Evolutionary conservation across 352 stramenopile genomes (phyloP).

Genomic region (Globisporangium cylindrosporum): DNA sequence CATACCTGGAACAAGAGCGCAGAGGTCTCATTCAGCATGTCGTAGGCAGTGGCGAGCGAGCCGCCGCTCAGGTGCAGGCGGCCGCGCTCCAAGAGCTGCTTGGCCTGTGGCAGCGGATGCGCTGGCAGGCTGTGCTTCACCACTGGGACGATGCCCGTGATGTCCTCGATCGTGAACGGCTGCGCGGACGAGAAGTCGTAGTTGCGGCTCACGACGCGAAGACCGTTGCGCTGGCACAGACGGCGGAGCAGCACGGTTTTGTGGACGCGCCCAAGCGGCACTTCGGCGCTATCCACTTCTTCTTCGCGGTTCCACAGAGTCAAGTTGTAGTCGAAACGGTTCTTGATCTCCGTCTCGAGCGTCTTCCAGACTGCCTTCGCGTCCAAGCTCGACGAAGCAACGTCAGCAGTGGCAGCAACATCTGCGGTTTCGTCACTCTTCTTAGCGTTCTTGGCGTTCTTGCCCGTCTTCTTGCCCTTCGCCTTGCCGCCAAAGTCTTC

Average conservation of each 20-base stretch:
- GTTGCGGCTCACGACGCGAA: slow-evolving; percentile 86
- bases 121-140: slow-evolving; percentile 90
- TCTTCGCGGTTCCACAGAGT: slow-evolving; percentile 54
- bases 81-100: slow-evolving; percentile 86
- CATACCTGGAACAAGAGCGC: slow-evolving; percentile 92
- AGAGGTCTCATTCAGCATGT: slow-evolving; percentile 89
- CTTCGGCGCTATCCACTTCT: slow-evolving; percentile 23
- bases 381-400: slow-evolving; percentile 25
- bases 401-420: background rate
- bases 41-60: slow-evolving; percentile 74
- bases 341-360: slow-evolving; percentile 60
- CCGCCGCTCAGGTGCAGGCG: slow-evolving; percentile 78
- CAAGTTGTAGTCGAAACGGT: slow-evolving; percentile 79
- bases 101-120: slow-evolving; percentile 72
- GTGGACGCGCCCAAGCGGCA: slow-evolving; percentile 51
- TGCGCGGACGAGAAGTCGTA: slow-evolving; percentile 80
- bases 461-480: slow-evolving; percentile 25
- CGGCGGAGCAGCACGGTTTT: slow-evolving; percentile 87
- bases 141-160: slow-evolving; percentile 92
- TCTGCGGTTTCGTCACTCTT: slow-evolving; percentile 12
- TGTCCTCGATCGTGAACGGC: slow-evolving; percentile 89
- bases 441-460: slow-evolving; percentile 32
- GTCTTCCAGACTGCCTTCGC: slow-evolving; percentile 51
- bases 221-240: slow-evolving; percentile 91
- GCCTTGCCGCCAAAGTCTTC: slow-evolving; percentile 32